Base-by-base conservation (phyloP, 805 yeast genomes). In the Candida methanosorbosa region DNA sequence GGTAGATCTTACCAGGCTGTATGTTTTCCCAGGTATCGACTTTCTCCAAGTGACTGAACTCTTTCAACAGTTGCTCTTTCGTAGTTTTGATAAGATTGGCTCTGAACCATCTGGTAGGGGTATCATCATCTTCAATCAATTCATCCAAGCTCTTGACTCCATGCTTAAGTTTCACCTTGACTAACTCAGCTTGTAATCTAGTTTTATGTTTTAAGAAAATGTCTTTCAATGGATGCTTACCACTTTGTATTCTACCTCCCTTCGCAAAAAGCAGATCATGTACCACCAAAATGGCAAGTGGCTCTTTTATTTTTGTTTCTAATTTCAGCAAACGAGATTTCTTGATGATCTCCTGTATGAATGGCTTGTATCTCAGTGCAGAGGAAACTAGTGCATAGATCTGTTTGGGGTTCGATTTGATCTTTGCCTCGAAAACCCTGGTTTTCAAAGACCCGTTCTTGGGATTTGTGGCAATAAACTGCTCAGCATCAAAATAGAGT, bases 211-310 rank as follows among this genome's bases (percentile, higher is more conserved):
- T 69, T 37, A 92, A 60, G 4, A 92, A 66, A 11, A 83, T 81
- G 32, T 83, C 92, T 51, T 92, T 92, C 38, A 86, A 68, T 1
- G 90, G 83, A 41, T 81, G 86, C 48, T 87, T 88, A 6, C 94
- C 94, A 67, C 86, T 80, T 52, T 86, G 94, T 39, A 90, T 81
- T 41, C 96, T 63, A 9, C 94, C 92, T 19, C 75, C 68, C 42
- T 76, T 72, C 5, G 90, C 71, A 38, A 92, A 68, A 5, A 88
- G 56, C 35, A 86, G 63, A 59, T 90, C 98, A 50, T 90, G 94
- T 1, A 80, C 80, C 57, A 90, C 57, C 8, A 90, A 61, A 35
- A 78, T 41, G 2, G 82, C 73, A 32, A 82, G 56, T 13, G 66
- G 60, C 35, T 70, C 72, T 11, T 70, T 70, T 17, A 81, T 49